Evolutionary conservation across 805 yeast genomes (phyloP).

Genomic region (Saccharomycopsis fibuligera): DNA sequence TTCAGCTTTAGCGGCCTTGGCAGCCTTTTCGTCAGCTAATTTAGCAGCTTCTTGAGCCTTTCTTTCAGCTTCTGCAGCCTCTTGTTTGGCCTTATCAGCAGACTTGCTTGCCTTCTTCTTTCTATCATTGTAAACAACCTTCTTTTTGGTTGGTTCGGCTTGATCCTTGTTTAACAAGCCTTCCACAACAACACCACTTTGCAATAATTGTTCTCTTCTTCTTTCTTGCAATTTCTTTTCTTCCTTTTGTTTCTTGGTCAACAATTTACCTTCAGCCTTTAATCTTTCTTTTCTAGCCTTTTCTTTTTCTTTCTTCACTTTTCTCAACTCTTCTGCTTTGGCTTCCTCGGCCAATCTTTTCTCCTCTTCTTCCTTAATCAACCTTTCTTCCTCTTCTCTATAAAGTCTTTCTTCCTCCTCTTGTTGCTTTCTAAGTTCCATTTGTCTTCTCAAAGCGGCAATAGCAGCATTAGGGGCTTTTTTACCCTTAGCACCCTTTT

Average conservation of each 20-base stretch:
- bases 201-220: slow-evolving; percentile 80
- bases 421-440: slow-evolving; percentile 78
- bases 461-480: slow-evolving; percentile 87
- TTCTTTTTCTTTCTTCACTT: slow-evolving; percentile 79
- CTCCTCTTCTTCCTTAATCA: slow-evolving; percentile 44
- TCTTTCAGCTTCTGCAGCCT: slow-evolving; percentile 25
- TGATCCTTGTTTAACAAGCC: slow-evolving; percentile 52
- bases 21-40: slow-evolving; percentile 26
- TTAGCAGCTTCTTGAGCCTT: slow-evolving; percentile 23
- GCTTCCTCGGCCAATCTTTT: slow-evolving; percentile 36
- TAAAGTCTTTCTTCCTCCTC: slow-evolving; percentile 76
- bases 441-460: slow-evolving; percentile 84
- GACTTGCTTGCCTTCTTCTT: slow-evolving; percentile 54
- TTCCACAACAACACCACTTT: slow-evolving; percentile 57
- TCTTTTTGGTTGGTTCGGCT: slow-evolving; percentile 40
- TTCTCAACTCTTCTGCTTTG: slow-evolving; percentile 51
- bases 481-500: slow-evolving; percentile 43
- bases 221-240: slow-evolving; percentile 80
- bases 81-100: slow-evolving; percentile 26
- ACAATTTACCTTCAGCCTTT: slow-evolving; percentile 90
- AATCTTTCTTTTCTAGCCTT: slow-evolving; percentile 81
- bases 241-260: slow-evolving; percentile 93
- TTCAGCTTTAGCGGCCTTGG: slow-evolving; percentile 22
- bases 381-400: slow-evolving; percentile 67
- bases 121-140: slow-evolving; percentile 64